Base-by-base conservation (phyloP, 169 alveolate species). In the Plasmodium malariae region DNA sequence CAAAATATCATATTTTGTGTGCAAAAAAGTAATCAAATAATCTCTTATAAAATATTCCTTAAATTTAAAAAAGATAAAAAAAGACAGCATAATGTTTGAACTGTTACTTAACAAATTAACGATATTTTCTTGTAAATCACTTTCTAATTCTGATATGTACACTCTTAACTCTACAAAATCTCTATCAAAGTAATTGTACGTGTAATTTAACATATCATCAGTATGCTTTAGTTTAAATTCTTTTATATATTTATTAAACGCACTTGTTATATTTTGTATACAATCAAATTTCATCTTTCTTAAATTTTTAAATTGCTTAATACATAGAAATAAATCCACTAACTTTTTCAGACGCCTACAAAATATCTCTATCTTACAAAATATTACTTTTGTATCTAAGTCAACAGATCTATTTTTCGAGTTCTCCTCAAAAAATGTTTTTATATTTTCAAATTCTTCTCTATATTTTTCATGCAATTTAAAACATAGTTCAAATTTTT, bases 101-200 rank as follows among this genome's bases (percentile, higher is more conserved):
- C 92, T 96, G 94, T 87, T 97, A 96, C 69, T 97, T 95, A 76
- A 94, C 96, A 90, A 96, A 92, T 70, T 97, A 30, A 70, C 98
- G 57, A 94, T 68, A 72, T 89, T 88, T 48, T 93, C 91, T 72
- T 91, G 92, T 60, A 90, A 78, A 37, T 87, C 89, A 45, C 91
- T 76, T 65, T 83, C 94, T 40, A 96, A 93, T 36, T 96, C 96
- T 54, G 98, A 95, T 51, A 98, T 97, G 55, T 97, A 97, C 24
- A 97, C 98, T 73, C 98, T 96, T 94, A 98, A 97, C 93, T 98
- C 99, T 43, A 98, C 99, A 92, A 96, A 98, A 89, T 98, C 99
- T 90, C 99, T 96, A 93, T 98, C 99, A 88, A 98, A 98, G 57
- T 97, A 96, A 74, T 97, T 98, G 92, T 96, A 95, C 72, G 93